phyloP scores from a whole-genome alignment of 1,139 yeast genomes.

The Scheffersomyces insectosa region DNA sequence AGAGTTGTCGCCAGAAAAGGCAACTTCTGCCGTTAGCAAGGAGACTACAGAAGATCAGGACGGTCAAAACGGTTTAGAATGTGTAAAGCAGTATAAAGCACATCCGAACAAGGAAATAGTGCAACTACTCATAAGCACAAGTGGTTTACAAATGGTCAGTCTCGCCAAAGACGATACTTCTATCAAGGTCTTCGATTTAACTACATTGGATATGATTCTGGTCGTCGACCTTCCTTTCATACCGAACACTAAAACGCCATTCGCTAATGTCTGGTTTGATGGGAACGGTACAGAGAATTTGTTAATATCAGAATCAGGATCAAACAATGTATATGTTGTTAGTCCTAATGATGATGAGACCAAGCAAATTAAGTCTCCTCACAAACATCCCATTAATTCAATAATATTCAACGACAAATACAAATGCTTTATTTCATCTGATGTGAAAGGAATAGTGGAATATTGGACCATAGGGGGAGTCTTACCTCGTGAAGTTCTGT shows the following conservation, averaged over 20 bases:
- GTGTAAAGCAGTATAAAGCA: slow-evolving; percentile 38
- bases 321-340: slow-evolving; percentile 18
- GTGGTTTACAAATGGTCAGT: slow-evolving; percentile 28
- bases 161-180: slow-evolving; percentile 27
- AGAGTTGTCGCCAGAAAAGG: not conserved
- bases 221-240: slow-evolving; percentile 23
- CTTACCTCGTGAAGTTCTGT: slow-evolving; percentile 15
- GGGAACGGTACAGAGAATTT: slow-evolving; percentile 13
- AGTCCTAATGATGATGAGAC: slow-evolving; percentile 21
- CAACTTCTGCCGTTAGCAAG: not conserved
- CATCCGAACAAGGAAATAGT: slow-evolving; percentile 19
- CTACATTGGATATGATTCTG: slow-evolving; percentile 41
- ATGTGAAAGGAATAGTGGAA: slow-evolving; percentile 43
- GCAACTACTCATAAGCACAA: slow-evolving; percentile 13
- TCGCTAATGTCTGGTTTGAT: slow-evolving; percentile 20
- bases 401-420: slow-evolving; percentile 28
- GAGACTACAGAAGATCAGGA: slow-evolving; percentile 7
- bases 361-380: slow-evolving; percentile 21
- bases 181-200: slow-evolving; percentile 41
- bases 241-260: slow-evolving; percentile 16
- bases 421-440: slow-evolving; percentile 39
- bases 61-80: slow-evolving; percentile 23
- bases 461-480: slow-evolving; percentile 33
- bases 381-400: slow-evolving; percentile 26
- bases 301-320: slow-evolving; percentile 22